These are phyloP conservation scores for Naganishia randhawae DNA, from an alignment of 768 basidiomycete species.

Conservation along the genomic window DNA sequence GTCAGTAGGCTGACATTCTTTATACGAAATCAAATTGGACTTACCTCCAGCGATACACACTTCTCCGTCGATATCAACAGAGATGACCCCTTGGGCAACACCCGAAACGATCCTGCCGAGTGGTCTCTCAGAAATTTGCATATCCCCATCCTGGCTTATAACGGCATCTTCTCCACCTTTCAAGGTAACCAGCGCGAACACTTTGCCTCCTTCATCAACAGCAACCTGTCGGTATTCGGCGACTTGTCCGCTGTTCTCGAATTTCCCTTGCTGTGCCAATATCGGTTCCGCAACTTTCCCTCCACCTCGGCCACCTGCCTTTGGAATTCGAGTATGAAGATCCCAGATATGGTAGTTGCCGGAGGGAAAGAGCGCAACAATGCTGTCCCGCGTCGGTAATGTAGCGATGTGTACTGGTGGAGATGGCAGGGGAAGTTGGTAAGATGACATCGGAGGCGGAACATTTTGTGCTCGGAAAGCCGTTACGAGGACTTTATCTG, in stretches of 20 bases:
- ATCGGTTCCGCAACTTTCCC: constrained; percentile 47
- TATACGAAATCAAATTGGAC: neutral
- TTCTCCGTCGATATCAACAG: neutral
- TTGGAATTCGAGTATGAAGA: constrained; percentile 59
- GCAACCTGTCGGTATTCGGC: constrained; percentile 33
- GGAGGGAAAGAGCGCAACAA: constrained; percentile 68
- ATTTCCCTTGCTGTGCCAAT: constrained; percentile 30
- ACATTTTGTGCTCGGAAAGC: constrained; percentile 91
- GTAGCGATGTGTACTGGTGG: constrained; percentile 68
- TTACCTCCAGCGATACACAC: neutral
- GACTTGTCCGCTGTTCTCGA: constrained; percentile 31
- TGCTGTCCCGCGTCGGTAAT: constrained; percentile 58
- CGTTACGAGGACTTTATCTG: constrained; percentile 75
- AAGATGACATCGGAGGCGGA: constrained; percentile 95
- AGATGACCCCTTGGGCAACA: neutral
- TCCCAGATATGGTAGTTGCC: constrained; percentile 68
- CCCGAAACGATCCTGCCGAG: constrained; percentile 2
- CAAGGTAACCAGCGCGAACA: constrained; percentile 20
- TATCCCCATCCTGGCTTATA: constrained; percentile 32
- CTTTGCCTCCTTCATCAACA: neutral
- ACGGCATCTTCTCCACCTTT: constrained; percentile 9
- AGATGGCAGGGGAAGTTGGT: constrained; percentile 51
- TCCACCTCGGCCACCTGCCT: constrained; percentile 40
- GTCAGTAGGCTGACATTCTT: neutral
- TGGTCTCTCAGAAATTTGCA: constrained; percentile 5